Percentiles rank a stretch among this genome's conserved stretches.
phyloP scores from a whole-genome alignment of 805 yeast species.

The Metschnikowia bowlesiae region DNA sequence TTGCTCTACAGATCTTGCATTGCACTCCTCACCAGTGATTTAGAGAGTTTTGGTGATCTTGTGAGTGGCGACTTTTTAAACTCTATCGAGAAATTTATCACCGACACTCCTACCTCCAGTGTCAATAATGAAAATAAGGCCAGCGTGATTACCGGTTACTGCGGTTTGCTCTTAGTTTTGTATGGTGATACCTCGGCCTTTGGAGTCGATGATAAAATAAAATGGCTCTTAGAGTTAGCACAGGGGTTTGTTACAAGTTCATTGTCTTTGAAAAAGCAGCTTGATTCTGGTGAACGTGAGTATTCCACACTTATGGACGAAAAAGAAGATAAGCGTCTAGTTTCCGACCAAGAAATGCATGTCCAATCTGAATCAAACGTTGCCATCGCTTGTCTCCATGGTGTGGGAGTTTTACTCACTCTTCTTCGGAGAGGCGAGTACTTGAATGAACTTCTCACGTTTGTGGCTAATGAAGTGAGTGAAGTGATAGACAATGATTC shows the following conservation, averaged over 20 bases:
- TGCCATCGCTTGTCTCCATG: slow-evolving; percentile 44
- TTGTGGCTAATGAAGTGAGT: slow-evolving; percentile 29
- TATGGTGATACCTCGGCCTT: slow-evolving; percentile 47
- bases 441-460: slow-evolving; percentile 36
- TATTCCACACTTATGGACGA: slow-evolving; percentile 37
- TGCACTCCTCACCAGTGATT: slow-evolving; percentile 44
- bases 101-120: slow-evolving; percentile 31
- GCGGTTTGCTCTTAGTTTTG: slow-evolving; percentile 38
- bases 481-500: slow-evolving; percentile 41
- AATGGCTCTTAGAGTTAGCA: slow-evolving; percentile 41
- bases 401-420: slow-evolving; percentile 42
- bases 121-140: slow-evolving; percentile 38
- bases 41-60: slow-evolving; percentile 46
- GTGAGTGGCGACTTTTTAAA: slow-evolving; percentile 29
- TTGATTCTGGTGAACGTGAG: slow-evolving; percentile 41
- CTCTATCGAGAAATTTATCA: slow-evolving; percentile 24
- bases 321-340: slow-evolving; percentile 32
- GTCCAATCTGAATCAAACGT: slow-evolving; percentile 33
- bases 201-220: slow-evolving; percentile 45
- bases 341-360: slow-evolving; percentile 28
- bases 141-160: slow-evolving; percentile 34
- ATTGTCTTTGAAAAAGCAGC: slow-evolving; percentile 24
- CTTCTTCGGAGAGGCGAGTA: slow-evolving; percentile 41
- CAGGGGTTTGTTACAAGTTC: slow-evolving; percentile 36
- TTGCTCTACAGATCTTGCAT: slow-evolving; percentile 37